A percentile compares a stretch with the other conserved stretches of the same genome.
Evolutionary conservation across 805 yeast genomes (phyloP).

Genomic region (Ogataea henricii): DNA sequence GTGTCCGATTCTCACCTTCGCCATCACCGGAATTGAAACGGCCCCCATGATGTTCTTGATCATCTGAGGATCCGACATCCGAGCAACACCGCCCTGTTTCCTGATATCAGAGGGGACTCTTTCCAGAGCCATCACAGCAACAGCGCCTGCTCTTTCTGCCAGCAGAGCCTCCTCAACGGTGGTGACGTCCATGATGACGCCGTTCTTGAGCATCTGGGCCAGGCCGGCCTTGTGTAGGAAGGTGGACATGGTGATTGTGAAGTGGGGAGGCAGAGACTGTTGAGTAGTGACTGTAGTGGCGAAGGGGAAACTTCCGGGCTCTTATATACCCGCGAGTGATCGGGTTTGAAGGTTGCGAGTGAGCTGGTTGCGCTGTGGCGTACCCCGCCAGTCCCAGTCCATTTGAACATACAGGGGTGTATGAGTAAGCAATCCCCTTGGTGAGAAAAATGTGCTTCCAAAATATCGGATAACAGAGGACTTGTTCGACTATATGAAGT

Average conservation of each 20-base stretch:
- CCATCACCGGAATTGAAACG: slow-evolving; percentile 79
- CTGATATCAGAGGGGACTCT: slow-evolving; percentile 86
- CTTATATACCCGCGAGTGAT: neutral
- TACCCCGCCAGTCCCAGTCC: too few species aligned
- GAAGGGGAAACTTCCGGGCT: too few species aligned
- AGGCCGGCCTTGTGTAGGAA: slow-evolving; percentile 70
- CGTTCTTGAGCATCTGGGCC: slow-evolving; percentile 85
- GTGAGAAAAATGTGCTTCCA: neutral
- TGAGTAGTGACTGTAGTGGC: too few species aligned
- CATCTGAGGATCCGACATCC: slow-evolving; percentile 86
- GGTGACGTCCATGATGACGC: slow-evolving; percentile 75
- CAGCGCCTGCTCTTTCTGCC: slow-evolving; percentile 84
- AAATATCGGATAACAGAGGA: neutral
- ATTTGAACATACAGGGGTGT: too few species aligned
- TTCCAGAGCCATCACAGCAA: slow-evolving; percentile 89
- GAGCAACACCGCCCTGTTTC: slow-evolving; percentile 76
- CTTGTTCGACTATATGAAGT: too few species aligned
- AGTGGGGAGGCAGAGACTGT: too few species aligned
- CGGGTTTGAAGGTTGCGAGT: too few species aligned
- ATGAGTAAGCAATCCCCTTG: too few species aligned
- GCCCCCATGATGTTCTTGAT: slow-evolving; percentile 71
- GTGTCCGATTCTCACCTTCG: slow-evolving; percentile 83
- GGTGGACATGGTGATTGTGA: slow-evolving; percentile 17
- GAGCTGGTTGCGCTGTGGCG: too few species aligned
- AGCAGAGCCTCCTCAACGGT: slow-evolving; percentile 77